These are phyloP conservation scores for Boletus vermiculosoides DNA, from an alignment of 768 basidiomycete genomes.

Conservation along the genomic window DNA sequence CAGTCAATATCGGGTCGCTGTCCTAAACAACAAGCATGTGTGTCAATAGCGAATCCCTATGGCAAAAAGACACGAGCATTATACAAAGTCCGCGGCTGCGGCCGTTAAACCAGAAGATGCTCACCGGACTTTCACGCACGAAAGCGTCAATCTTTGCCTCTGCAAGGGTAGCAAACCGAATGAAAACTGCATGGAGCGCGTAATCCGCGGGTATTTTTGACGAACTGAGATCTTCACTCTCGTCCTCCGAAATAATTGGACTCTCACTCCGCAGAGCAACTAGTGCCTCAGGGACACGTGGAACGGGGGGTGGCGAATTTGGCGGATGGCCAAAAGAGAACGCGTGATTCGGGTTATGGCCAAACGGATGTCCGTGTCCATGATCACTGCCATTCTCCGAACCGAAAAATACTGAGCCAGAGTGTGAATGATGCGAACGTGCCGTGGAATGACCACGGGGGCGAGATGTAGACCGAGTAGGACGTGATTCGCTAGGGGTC, in stretches of 20 bases:
- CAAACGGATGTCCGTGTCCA: conserved; percentile 42
- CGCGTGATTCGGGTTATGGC: conserved; percentile 27
- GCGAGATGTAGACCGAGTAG: conserved; percentile 38
- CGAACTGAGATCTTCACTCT: conserved; percentile 58
- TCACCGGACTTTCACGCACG: conserved; percentile 63
- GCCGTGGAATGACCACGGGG: conserved; percentile 56
- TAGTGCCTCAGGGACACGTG: conserved; percentile 67
- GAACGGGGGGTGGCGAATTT: conserved; percentile 74
- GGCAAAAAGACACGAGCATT: neutral
- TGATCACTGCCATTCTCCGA: conserved; percentile 75
- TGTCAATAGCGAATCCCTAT: conserved; percentile 2
- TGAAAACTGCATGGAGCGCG: conserved; percentile 85
- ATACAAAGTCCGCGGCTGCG: neutral
- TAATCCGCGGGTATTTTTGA: conserved; percentile 86
- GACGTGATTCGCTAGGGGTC: conserved; percentile 49
- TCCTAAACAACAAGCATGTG: conserved; percentile 44
- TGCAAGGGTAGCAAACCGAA: conserved; percentile 76
- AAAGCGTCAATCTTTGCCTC: conserved; percentile 80
- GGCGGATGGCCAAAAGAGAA: conserved; percentile 29
- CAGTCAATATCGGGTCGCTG: conserved; percentile 61
- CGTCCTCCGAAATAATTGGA: conserved; percentile 56
- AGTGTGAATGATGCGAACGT: conserved; percentile 78
- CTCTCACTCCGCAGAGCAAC: conserved; percentile 52
- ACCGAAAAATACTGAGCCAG: conserved; percentile 67
- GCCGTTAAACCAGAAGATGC: conserved; percentile 26